phyloP scores from a whole-genome alignment of 257 asterid species.

The Solanum boliviense region DNA sequence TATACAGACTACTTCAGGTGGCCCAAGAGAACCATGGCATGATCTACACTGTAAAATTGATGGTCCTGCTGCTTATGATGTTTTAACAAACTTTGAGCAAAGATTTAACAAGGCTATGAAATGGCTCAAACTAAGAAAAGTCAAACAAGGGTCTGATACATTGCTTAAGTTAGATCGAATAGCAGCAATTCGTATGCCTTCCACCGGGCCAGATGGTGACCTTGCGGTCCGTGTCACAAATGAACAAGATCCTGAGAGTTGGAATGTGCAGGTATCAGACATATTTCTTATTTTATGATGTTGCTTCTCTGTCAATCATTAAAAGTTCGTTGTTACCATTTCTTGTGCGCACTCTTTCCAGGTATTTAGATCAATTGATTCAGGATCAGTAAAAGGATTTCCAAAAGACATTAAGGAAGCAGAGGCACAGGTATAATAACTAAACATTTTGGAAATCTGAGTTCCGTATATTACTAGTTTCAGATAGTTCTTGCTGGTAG shows the following conservation, averaged over 20 bases:
- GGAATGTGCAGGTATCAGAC: slow-evolving; percentile 82
- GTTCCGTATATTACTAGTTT: neutral
- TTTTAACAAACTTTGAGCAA: slow-evolving; percentile 93
- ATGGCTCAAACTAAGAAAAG: slow-evolving; percentile 72
- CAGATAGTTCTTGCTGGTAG: neutral
- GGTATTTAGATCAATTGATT: slow-evolving; percentile 93
- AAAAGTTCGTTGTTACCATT: neutral
- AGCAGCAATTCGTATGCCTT: slow-evolving; percentile 79
- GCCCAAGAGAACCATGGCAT: slow-evolving; percentile 96
- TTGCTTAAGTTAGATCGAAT: slow-evolving; percentile 67
- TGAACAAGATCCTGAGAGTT: slow-evolving; percentile 77
- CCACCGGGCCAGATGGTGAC: slow-evolving; percentile 44
- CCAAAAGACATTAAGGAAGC: slow-evolving; percentile 57
- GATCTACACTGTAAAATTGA: slow-evolving; percentile 93
- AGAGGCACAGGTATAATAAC: slow-evolving; percentile 40
- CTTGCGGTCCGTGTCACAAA: slow-evolving; percentile 49
- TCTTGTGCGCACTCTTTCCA: slow-evolving; percentile 11
- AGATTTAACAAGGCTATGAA: slow-evolving; percentile 82
- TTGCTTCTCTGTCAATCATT: neutral
- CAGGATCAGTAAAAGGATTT: slow-evolving; percentile 90
- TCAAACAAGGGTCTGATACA: slow-evolving; percentile 82
- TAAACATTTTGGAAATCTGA: neutral
- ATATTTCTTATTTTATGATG: neutral
- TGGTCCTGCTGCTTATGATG: slow-evolving; percentile 97
- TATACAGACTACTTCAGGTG: slow-evolving; percentile 8